Evolutionary conservation across 345 rosid genomes (phyloP).

Genomic region (Eucalyptus dawsonii): DNA sequence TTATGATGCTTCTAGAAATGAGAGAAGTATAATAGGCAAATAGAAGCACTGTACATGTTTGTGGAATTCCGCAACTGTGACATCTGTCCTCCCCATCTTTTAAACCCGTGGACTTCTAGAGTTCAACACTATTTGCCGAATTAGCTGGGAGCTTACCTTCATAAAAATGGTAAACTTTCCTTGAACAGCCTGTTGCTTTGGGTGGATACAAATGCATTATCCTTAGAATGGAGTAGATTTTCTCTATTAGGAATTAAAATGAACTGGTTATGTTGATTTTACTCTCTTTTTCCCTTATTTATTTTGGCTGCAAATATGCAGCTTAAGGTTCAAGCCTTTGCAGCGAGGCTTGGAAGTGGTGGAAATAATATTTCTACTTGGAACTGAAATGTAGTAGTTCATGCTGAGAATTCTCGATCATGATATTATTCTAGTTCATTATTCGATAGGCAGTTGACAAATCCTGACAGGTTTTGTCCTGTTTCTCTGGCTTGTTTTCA

Average conservation of each 20-base stretch:
- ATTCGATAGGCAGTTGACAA: not conserved
- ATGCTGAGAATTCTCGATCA: not conserved
- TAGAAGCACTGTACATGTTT: not conserved
- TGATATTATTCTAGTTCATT: not conserved
- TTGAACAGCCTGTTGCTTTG: not conserved
- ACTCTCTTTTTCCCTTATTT: not conserved
- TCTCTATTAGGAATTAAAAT: not conserved
- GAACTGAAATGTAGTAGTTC: not conserved
- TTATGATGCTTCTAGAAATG: not conserved
- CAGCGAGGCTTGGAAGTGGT: not conserved
- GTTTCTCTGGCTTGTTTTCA: not conserved
- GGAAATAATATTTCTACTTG: not conserved
- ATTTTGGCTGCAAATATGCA: not conserved
- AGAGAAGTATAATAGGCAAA: not conserved
- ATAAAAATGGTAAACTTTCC: not conserved
- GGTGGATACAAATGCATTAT: not conserved
- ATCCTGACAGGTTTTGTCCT: not conserved
- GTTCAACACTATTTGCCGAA: not conserved
- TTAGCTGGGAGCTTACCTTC: not conserved
- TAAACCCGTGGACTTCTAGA: not conserved
- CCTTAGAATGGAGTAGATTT: not conserved
- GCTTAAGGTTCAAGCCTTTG: not conserved
- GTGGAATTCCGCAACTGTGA: not conserved
- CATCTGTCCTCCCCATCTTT: not conserved
- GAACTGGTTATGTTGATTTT: not conserved